These are phyloP conservation scores for Pseudozyma hubeiensis DNA, from an alignment of 1,284 basidiomycete species.

Conservation along the genomic window DNA sequence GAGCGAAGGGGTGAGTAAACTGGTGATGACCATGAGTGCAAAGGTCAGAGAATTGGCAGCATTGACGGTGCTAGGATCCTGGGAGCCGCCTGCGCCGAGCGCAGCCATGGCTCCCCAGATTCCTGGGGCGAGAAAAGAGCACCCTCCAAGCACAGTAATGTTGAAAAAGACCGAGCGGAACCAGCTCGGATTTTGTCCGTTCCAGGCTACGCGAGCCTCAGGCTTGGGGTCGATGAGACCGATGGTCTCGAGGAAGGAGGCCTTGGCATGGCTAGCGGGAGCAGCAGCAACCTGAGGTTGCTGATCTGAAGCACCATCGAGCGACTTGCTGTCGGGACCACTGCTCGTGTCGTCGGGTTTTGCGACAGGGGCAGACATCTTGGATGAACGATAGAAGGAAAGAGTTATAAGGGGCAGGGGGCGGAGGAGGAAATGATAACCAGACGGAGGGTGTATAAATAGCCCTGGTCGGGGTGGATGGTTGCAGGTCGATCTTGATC, in stretches of 20 bases:
- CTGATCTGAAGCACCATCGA: slow-evolving; percentile 11
- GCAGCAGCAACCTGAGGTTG: background rate
- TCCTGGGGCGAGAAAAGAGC: slow-evolving; percentile 68
- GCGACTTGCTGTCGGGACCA: slow-evolving; percentile 29
- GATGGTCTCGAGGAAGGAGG: slow-evolving; percentile 25
- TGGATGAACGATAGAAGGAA: background rate
- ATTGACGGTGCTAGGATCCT: slow-evolving; percentile 64
- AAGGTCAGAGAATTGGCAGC: slow-evolving; percentile 69
- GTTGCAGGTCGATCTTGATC: too few relatives aligned
- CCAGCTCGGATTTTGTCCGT: slow-evolving; percentile 38
- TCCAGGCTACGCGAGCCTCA: slow-evolving; percentile 31
- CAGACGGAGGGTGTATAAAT: too few relatives aligned
- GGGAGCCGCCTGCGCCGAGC: slow-evolving; percentile 66
- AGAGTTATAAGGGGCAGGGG: background rate
- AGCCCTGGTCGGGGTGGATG: too few relatives aligned
- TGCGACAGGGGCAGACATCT: slow-evolving; percentile 15
- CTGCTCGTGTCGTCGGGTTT: slow-evolving; percentile 13
- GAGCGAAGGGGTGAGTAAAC: slow-evolving; percentile 47
- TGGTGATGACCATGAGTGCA: slow-evolving; percentile 68
- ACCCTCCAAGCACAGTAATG: slow-evolving; percentile 66
- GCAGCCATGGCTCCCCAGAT: slow-evolving; percentile 67
- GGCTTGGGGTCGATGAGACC: slow-evolving; percentile 44
- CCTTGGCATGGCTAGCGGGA: slow-evolving; percentile 6
- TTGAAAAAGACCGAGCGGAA: slow-evolving; percentile 59
- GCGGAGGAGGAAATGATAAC: background rate